These are phyloP conservation scores for Podospora sp. DNA, from an alignment of 495 filamentous ascomycete genomes.

Conservation along the genomic window DNA sequence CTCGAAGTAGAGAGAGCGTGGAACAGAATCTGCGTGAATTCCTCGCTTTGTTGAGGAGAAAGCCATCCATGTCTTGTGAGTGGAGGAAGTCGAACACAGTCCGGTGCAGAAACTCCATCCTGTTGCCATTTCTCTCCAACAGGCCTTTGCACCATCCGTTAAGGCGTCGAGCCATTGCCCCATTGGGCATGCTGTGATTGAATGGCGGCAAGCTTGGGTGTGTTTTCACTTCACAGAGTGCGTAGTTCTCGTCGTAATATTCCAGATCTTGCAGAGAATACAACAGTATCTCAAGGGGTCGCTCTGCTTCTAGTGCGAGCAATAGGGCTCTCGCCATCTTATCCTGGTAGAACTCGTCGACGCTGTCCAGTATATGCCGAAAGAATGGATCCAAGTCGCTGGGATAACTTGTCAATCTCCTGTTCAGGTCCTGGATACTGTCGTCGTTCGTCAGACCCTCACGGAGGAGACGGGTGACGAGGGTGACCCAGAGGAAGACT, in stretches of 20 bases:
- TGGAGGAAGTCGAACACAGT: background rate
- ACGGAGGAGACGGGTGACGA: slow-evolving; percentile 37
- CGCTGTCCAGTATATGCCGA: slow-evolving; percentile 25
- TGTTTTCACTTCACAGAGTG: background rate
- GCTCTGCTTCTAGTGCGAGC: background rate
- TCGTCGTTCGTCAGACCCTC: slow-evolving; percentile 38
- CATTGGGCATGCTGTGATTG: too few species aligned
- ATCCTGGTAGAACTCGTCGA: slow-evolving; percentile 20
- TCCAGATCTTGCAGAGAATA: background rate
- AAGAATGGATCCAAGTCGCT: slow-evolving; percentile 33
- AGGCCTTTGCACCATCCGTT: background rate
- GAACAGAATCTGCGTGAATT: too few species aligned
- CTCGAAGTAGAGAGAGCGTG: too few species aligned
- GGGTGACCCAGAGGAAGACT: slow-evolving; percentile 47
- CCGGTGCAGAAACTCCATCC: background rate
- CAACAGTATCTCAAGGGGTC: background rate
- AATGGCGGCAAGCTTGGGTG: background rate
- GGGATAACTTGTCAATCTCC: slow-evolving; percentile 33
- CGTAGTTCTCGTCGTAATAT: background rate
- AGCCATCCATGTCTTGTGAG: background rate
- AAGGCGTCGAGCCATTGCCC: background rate
- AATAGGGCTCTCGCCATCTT: background rate
- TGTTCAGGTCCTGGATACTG: slow-evolving; percentile 26
- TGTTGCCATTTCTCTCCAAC: background rate
- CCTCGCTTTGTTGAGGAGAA: too few species aligned